A percentile compares a stretch with the other conserved stretches of the same genome.
Evolutionary conservation across 768 basidiomycete genomes (phyloP).

Genomic region (Boletus barrowsii): DNA sequence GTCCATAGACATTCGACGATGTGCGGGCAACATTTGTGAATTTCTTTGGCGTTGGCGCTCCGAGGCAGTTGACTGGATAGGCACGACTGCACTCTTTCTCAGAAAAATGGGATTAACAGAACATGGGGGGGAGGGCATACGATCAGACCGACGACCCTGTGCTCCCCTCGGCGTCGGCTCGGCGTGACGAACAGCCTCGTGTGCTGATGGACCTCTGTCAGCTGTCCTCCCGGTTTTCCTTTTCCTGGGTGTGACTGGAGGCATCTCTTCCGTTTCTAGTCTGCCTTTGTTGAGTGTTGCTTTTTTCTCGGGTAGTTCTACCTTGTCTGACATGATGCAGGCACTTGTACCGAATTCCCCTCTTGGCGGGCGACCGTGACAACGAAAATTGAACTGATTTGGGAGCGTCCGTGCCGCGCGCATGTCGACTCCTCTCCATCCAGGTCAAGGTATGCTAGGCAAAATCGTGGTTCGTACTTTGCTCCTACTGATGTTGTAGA

Average conservation of each 20-base stretch:
- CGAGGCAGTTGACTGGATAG: conserved; percentile 17
- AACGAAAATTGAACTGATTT: conserved; percentile 23
- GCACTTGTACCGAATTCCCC: conserved; percentile 5
- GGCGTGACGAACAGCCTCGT: conserved; percentile 15
- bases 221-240: conserved; percentile 23
- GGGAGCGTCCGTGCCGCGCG: conserved; percentile 21
- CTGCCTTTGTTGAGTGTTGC: conserved; percentile 9
- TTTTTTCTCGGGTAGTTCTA: conserved; percentile 22
- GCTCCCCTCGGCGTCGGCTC: conserved; percentile 13
- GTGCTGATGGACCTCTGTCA: conserved; percentile 10
- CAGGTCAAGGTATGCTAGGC: background rate
- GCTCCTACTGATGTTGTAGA: background rate
- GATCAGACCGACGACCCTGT: conserved; percentile 29
- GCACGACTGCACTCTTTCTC: conserved; percentile 16
- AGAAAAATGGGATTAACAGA: background rate
- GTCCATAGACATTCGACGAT: conserved; percentile 28
- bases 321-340: conserved; percentile 28
- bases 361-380: conserved; percentile 15
- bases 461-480: background rate
- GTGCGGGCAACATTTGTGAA: conserved; percentile 17
- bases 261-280: conserved; percentile 17
- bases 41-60: conserved; percentile 29
- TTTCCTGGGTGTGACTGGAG: conserved; percentile 21
- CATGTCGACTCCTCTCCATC: background rate
- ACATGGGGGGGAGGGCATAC: conserved; percentile 16